A percentile compares a stretch with the other conserved stretches of the same genome.
These are phyloP conservation scores for Glycine latifolia DNA, from an alignment of 306 rosid species.

Conservation along the genomic window DNA sequence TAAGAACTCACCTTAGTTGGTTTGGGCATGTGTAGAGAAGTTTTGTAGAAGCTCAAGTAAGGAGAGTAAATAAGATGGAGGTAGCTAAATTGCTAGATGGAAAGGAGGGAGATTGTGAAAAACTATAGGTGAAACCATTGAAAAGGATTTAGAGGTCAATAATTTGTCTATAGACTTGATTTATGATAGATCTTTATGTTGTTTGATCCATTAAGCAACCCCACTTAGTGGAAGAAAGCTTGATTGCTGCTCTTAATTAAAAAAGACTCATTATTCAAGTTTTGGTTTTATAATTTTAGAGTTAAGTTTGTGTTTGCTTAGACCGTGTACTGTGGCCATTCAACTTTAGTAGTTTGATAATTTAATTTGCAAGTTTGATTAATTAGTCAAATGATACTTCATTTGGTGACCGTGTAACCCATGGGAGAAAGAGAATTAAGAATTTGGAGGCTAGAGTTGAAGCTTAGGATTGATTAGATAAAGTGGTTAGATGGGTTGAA, in stretches of 20 bases:
- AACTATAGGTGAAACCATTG: not conserved
- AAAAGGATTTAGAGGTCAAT: too few species aligned
- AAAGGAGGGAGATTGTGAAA: not conserved
- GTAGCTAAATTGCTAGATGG: not conserved
- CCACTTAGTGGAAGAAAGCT: too few species aligned
- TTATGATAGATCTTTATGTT: too few species aligned
- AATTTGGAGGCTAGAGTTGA: not conserved
- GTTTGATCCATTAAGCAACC: too few species aligned
- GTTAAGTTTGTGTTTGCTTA: too few species aligned
- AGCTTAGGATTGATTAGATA: not conserved
- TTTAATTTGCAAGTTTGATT: slow-evolving; percentile 7
- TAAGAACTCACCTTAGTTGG: not conserved
- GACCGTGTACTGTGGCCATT: not conserved
- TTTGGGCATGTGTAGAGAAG: not conserved
- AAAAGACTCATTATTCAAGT: too few species aligned
- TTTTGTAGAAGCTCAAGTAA: not conserved
- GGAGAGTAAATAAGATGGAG: not conserved
- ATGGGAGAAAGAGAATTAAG: not conserved
- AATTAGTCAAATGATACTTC: slow-evolving; percentile 1
- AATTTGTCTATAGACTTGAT: too few species aligned
- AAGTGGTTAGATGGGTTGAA: not conserved
- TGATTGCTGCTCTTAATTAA: too few species aligned
- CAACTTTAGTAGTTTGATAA: not conserved
- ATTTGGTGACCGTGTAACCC: not conserved
- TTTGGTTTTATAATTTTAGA: too few species aligned